Evolutionary conservation across 805 yeast species (phyloP), one percentile per base, ranked within the genome.

Genomic region (Candida adriatica): DNA sequence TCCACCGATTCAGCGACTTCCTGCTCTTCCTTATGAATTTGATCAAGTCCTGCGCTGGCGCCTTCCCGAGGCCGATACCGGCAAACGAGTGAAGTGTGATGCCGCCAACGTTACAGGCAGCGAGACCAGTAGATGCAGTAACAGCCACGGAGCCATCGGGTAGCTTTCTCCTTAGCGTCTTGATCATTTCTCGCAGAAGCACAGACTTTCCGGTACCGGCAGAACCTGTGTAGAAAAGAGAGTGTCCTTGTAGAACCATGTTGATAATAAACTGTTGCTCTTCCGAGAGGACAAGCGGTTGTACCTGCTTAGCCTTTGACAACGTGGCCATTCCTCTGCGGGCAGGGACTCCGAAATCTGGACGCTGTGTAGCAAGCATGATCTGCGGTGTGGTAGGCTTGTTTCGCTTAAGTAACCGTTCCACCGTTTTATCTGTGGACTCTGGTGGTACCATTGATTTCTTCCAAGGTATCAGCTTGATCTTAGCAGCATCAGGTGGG

Each of bases 161-260:
- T 0, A 68, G 65, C 50, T 73, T 66, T 1, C 42, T 38, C 39
- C 59, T 64, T 33, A 83, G 51, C 0, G 65, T 56, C 45, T 71
- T 70, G 33, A 83, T 81, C 22, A 83, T 62, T 8, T 74, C 65
- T 39, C 70, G 68, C 30, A 92, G 60, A n/a, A 92, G 62, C 4
- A 92, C 80, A 2, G 98, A 90, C 53, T 92, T 92, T 51, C 98
- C 98, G 0, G 98, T 92, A 48, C 98, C 98, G 0, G 98, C 98
- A 20, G 96, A 86, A 30, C 98, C 98, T 0, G 98, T 92, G 53
- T 84, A 92, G 51, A 92, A 92, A 3, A 92, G 59, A 37, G 79
- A 84, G 13, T 64, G 59, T 0, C 94, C 87, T 15, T 62, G 50
- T 26, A 72, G 56, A 0, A 79, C 94, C 33, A 83, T 56, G 8